A percentile compares a stretch with the other conserved stretches of the same genome.
Evolutionary conservation across 2,329 filamentous ascomycete species (phyloP).

Genomic region (Lasiodiplodia citricola): DNA sequence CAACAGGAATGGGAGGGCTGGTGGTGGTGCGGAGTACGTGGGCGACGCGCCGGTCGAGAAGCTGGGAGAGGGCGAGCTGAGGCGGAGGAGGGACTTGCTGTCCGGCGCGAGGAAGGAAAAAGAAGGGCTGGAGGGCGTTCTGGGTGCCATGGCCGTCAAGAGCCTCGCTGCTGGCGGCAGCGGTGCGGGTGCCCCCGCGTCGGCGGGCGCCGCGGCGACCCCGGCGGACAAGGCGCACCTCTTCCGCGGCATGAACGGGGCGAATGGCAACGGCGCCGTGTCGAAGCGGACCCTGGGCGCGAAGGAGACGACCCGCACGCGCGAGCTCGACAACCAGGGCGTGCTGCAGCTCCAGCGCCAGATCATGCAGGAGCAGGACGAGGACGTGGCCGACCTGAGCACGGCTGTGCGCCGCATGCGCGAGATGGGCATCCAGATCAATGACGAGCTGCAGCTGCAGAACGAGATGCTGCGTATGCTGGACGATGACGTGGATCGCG

Average conservation of each 20-base stretch:
- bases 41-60: slow-evolving; percentile 49
- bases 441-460: slow-evolving; percentile 74
- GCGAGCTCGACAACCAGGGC: slow-evolving; percentile 77
- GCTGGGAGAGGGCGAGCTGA: slow-evolving; percentile 75
- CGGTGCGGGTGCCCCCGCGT: slow-evolving; percentile 38
- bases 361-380: slow-evolving; percentile 76
- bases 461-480: slow-evolving; percentile 71
- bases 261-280: background rate
- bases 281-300: slow-evolving; percentile 72
- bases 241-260: slow-evolving; percentile 35
- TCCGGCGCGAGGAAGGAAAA: slow-evolving; percentile 73
- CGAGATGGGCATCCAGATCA: slow-evolving; percentile 78
- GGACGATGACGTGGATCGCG: slow-evolving; percentile 68
- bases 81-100: slow-evolving; percentile 73
- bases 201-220: slow-evolving; percentile 46
- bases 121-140: slow-evolving; percentile 75
- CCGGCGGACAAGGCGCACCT: slow-evolving; percentile 44
- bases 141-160: slow-evolving; percentile 66
- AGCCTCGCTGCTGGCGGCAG: slow-evolving; percentile 38
- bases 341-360: slow-evolving; percentile 75
- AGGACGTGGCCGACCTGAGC: slow-evolving; percentile 70
- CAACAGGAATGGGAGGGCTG: background rate
- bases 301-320: slow-evolving; percentile 75
- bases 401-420: slow-evolving; percentile 74
- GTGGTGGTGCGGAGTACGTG: background rate